Evolutionary conservation across 345 rosid genomes (phyloP), one percentile per base, ranked within the genome.

Genomic region (Syzygium jambos): DNA sequence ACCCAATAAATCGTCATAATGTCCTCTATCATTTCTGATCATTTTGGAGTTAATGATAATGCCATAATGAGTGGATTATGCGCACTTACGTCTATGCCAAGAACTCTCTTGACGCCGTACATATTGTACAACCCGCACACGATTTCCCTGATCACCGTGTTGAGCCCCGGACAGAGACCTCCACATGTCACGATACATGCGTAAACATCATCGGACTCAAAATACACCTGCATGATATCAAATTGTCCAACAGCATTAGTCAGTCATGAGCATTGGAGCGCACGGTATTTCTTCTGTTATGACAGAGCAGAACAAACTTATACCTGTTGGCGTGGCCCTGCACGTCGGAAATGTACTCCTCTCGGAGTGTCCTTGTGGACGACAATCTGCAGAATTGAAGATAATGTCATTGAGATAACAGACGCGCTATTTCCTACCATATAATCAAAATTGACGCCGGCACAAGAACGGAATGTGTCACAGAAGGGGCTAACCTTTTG

Each of bases 121-220:
- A 95, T 95, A 87, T 95, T 84, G 88, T 96, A 85, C 68, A 97
- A 90, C 88, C 95, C 95, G 55, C 95, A 93, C 1, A 96, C 99
- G 5, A 96, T 89, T 91, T 97, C 99, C 92, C 98, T 93, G 83
- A 96, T 94, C 56, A 95, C 98, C 5, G 99, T 97, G 90, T 97
- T 97, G 84, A 97, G 95, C 53, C 98, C 98, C 3, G 97, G 99
- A 90, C 98, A 96, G 85, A 97, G 95, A 87, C 98, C 99, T 17
- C 99, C 99, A 52, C 99, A 97, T 41, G 99, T 96, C 59, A 96
- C 98, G 43, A 95, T 96, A 89, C 98, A 96, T 78, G 99, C 98
- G 78, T 91, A 93, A 73, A 95, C 98, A 89, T 97, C 98, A 85
- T 95, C 98, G 0, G 98, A 90, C 41, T 94, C 92, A 52, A 96